Evolutionary conservation across 257 asterid species (phyloP).

Genomic region (Osmanthus fragrans): DNA sequence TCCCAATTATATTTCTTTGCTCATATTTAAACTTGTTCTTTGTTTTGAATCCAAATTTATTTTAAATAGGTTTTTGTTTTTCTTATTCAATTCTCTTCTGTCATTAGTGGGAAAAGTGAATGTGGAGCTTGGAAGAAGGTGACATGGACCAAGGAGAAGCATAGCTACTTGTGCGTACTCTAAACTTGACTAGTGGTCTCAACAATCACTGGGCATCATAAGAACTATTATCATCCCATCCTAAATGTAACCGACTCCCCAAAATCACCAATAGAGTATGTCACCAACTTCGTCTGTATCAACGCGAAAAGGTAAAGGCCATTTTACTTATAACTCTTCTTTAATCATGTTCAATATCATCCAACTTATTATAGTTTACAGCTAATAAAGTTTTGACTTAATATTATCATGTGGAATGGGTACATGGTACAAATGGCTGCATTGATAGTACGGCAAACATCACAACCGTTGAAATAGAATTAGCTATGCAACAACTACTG

Average conservation of each 20-base stretch:
- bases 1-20: background rate
- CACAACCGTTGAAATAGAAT: slow-evolving; percentile 41
- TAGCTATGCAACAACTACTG: slow-evolving; percentile 58
- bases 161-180: slow-evolving; percentile 50
- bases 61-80: background rate
- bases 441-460: slow-evolving; percentile 17
- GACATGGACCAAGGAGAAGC: slow-evolving; percentile 40
- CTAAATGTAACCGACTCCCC: slow-evolving; percentile 47
- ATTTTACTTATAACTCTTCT: background rate
- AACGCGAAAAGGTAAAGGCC: slow-evolving; percentile 42
- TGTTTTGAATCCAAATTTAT: too few relatives aligned
- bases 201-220: slow-evolving; percentile 18
- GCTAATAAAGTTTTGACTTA: background rate
- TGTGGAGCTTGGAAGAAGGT: slow-evolving; percentile 34
- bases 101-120: slow-evolving; percentile 75
- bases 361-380: background rate
- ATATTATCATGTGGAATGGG: slow-evolving; percentile 16
- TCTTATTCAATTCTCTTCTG: background rate
- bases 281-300: slow-evolving; percentile 41
- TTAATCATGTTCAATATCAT: background rate
- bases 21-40: background rate
- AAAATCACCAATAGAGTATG: slow-evolving; percentile 39
- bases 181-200: slow-evolving; percentile 37
- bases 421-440: slow-evolving; percentile 24
- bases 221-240: slow-evolving; percentile 35